Conservation (phyloP, 2,329 filamentous ascomycete species). For the Cadophora gregata region DNA sequence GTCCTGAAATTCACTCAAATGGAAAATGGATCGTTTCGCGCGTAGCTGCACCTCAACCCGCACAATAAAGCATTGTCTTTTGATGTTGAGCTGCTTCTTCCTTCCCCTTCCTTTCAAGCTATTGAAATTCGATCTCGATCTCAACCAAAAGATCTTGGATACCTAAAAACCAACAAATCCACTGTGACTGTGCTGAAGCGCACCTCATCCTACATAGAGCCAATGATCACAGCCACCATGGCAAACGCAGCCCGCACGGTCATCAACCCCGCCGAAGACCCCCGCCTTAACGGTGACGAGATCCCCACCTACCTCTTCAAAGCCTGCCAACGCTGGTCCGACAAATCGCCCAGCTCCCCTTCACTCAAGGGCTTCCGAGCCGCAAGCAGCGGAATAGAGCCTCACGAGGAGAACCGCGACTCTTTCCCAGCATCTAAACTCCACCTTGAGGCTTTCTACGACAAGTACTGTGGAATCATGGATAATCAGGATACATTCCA, state of each 20-base stretch:
- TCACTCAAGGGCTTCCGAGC: background rate
- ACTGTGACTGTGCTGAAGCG: background rate
- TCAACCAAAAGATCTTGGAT: background rate
- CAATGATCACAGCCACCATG: background rate
- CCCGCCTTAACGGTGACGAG: background rate
- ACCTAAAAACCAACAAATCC: background rate
- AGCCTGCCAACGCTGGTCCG: background rate
- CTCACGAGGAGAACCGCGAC: background rate
- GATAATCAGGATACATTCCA: background rate
- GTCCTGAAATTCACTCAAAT: constrained; percentile 4
- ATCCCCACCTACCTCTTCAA: background rate
- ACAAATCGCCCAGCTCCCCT: background rate
- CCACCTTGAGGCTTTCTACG: background rate
- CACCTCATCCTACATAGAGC: background rate
- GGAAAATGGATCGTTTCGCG: background rate
- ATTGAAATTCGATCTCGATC: background rate
- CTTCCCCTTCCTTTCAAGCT: background rate
- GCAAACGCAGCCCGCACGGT: background rate
- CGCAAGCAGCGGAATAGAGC: background rate
- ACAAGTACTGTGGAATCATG: background rate
- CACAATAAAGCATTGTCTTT: background rate
- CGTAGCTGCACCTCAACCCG: background rate
- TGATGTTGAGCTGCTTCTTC: background rate
- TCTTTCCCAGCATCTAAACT: background rate
- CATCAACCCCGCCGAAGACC: background rate